phyloP scores from a whole-genome alignment of 2,329 filamentous ascomycete genomes.

The Curvularia verruculosa region DNA sequence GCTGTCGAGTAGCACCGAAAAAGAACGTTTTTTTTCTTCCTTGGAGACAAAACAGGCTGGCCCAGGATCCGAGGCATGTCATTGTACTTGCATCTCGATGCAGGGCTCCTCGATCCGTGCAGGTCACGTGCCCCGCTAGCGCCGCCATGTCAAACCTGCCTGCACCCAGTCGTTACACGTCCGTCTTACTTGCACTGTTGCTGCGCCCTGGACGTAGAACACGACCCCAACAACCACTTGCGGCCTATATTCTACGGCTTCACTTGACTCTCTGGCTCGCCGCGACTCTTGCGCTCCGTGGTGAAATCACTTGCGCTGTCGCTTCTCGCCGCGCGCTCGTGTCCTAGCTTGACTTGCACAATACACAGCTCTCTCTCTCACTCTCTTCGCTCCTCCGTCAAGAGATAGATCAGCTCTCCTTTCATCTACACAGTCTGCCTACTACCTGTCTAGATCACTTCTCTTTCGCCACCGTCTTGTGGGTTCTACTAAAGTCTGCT shows the following conservation, averaged over 20 bases:
- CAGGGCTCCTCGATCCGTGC: neutral
- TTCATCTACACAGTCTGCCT: conserved; percentile 32
- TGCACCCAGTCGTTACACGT: conserved; percentile 8
- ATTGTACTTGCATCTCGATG: neutral
- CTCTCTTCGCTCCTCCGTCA: conserved; percentile 27
- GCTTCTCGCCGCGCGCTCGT: conserved; percentile 30
- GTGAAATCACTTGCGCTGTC: conserved; percentile 28
- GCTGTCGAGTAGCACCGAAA: neutral
- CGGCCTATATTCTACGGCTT: conserved; percentile 25
- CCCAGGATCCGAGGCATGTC: neutral
- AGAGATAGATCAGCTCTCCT: conserved; percentile 30
- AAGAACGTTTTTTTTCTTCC: neutral
- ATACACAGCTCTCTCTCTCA: too few species aligned
- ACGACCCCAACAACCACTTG: conserved; percentile 21
- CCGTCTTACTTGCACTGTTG: conserved; percentile 28
- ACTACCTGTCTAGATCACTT: conserved; percentile 38
- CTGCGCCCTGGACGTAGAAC: conserved; percentile 32
- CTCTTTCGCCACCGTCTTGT: conserved; percentile 30
- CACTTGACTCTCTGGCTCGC: conserved; percentile 28
- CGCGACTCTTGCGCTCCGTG: conserved; percentile 26
- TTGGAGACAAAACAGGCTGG: too few species aligned
- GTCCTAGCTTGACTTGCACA: conserved; percentile 32
- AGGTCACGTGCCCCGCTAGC: conserved; percentile 26
- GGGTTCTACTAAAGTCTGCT: conserved; percentile 32
- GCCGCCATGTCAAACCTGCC: conserved; percentile 23